Evolutionary conservation across 306 rosid genomes (phyloP), one percentile per base, ranked within the genome.

Genomic region (Carpinus viminea): DNA sequence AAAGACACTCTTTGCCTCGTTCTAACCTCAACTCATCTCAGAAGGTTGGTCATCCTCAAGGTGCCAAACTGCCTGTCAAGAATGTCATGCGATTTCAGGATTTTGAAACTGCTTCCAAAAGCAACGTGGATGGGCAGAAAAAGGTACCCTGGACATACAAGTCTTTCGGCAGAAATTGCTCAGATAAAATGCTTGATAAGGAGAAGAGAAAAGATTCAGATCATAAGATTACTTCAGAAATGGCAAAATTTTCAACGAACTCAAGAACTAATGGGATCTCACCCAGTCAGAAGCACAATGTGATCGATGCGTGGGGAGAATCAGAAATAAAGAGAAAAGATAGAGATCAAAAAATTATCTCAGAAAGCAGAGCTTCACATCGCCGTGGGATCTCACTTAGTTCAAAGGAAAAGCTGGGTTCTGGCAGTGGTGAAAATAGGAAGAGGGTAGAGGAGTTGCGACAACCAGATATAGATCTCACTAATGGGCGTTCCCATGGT

Each of bases 321-420:
- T 77, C 45, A 62, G 38, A 72, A 78, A 73, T 84, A 80, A 79
- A 78, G 85, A 82, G 81, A 74, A 89, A 85, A 73, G 91, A 72
- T 79, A 81, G 52, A 72, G 82, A 81, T 85, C 76, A 70, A 36
- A 80, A 57, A 61, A 70, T 71, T 9, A 56, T 61, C 73, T 76
- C 83, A 43, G 87, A 86, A 28, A 62, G 24, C 72, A 77, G 82
- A 78, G 76, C 74, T 61, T 18, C 57, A 45, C 84, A 86, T 9
- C 82, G 81, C 75, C 52, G 69, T 82, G 87, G 74, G 68, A 50
- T 74, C 76, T 74, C 87, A 7, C 68, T 45, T 13, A 73, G 73
- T 80, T 90, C 87, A 50, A 78, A 76, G 70, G 79, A 80, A 50
- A 85, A 75, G 74, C 74, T 21, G 66, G 76, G 75, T 75, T 76